phyloP scores from a whole-genome alignment of 371 early-diverging fungal genomes.

The Mucor circinelloides region DNA sequence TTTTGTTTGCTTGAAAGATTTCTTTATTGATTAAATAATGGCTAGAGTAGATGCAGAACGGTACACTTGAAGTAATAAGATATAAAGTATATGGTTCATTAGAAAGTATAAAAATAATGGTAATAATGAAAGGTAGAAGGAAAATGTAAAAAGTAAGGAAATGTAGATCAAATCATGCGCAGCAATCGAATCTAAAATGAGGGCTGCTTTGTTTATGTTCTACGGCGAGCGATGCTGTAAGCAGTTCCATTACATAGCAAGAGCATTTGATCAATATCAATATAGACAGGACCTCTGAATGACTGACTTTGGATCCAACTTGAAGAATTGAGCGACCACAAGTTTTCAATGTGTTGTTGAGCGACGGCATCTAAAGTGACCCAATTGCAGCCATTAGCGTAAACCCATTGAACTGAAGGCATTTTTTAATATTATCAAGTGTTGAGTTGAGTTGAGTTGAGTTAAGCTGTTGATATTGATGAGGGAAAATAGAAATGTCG shows the following conservation, averaged over 20 bases:
- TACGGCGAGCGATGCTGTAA: conserved; percentile 22
- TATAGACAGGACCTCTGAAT: conserved; percentile 15
- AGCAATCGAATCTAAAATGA: too few relatives aligned
- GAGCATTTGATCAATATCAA: conserved; percentile 26
- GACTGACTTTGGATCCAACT: conserved; percentile 20
- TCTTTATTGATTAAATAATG: background rate
- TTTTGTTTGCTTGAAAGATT: background rate
- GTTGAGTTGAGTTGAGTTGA: background rate
- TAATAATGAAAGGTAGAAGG: background rate
- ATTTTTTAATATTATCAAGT: background rate
- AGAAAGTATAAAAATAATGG: background rate
- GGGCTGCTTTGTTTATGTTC: background rate
- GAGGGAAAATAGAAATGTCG: background rate
- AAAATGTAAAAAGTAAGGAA: background rate
- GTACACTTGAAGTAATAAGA: background rate
- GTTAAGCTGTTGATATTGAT: background rate
- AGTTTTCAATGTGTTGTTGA: conserved; percentile 15
- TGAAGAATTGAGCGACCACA: conserved; percentile 18
- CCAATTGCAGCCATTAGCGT: conserved; percentile 27
- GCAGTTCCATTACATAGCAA: conserved; percentile 12
- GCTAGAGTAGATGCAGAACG: background rate
- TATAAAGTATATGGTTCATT: background rate
- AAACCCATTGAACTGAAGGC: conserved; percentile 26
- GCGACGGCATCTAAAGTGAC: conserved; percentile 19
- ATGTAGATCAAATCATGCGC: background rate